These are phyloP conservation scores for Podospora comata DNA, from an alignment of 495 filamentous ascomycete species.

Conservation along the genomic window DNA sequence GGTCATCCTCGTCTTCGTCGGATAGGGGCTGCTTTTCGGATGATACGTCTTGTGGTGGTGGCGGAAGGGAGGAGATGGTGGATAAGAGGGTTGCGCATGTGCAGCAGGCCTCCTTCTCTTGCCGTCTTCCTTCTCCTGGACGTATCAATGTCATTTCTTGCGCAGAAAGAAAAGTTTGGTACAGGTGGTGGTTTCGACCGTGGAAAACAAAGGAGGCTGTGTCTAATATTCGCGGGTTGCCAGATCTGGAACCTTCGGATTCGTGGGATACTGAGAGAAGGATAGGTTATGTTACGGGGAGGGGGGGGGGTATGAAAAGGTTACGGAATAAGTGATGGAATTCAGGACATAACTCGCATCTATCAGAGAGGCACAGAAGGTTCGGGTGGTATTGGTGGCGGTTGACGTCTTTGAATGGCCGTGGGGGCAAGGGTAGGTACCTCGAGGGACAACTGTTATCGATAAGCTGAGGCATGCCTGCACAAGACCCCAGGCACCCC, in stretches of 20 bases:
- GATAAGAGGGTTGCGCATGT: constrained; percentile 61
- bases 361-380: background rate
- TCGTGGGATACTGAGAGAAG: background rate
- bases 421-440: constrained; percentile 1
- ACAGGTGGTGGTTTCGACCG: background rate
- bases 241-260: background rate
- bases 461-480: constrained; percentile 4
- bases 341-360: background rate
- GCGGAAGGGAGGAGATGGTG: constrained; percentile 32
- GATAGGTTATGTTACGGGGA: no score
- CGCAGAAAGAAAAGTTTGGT: background rate
- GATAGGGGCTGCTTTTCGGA: constrained; percentile 55
- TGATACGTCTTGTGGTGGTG: constrained; percentile 7
- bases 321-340: background rate
- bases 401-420: constrained; percentile 11
- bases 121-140: background rate
- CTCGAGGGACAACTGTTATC: constrained; percentile 2
- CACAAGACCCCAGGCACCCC: background rate
- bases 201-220: background rate
- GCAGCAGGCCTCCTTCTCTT: constrained; percentile 52
- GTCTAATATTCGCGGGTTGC: background rate
- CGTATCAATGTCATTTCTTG: background rate
- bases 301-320: background rate
- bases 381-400: constrained; percentile 6
- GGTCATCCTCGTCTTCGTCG: constrained; percentile 16